Evolutionary conservation across 768 basidiomycete species (phyloP), one percentile per base, ranked within the genome.

Genomic region (Melanogaster broomeanus): DNA sequence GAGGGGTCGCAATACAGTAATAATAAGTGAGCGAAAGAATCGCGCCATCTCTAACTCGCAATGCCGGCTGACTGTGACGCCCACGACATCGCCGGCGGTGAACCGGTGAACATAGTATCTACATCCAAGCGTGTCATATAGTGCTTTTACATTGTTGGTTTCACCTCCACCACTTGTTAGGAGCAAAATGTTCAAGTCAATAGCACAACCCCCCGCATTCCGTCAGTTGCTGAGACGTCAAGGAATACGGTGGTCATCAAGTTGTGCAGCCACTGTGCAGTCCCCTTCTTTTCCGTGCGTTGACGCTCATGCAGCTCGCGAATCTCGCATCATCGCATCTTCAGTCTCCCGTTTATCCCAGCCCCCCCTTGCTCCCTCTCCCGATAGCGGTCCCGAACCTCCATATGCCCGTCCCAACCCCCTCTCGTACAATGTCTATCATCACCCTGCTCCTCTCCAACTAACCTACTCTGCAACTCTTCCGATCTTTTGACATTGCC

Each of bases 341-440:
- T 59, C 59, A 21, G 34, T 15, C 43, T 62, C 65, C 46, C 51
- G 62, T n/a, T 46, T 55, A 28, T 52, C 62, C 27, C 49, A 66
- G 33, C 35, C 60, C 25, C 39, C 53, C 39, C 48, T 58, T 24
- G 16, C 54, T 4, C 31, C 69, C 22, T 60, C 68, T 3, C 56
- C 67, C 0, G 77, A 77, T 18, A 76, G 81, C 18, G 91, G 90
- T 6, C 91, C 91, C 0, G 91, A 93, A 62, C 88, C 89, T 0
- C 78, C 89, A 0, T 93, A 93, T 61, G 86, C 88, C 0, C 82
- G 90, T 11, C 90, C 90, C 0, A 87, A 75, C 52, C 91, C 91
- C 0, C 68, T 78, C 5, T 81, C 85, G 0, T 97, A 95, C 76
- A 71, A 79, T 35, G 68, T 79, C 22, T 95, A 87, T 64, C 80